A percentile compares a stretch with the other conserved stretches of the same genome.
phyloP scores from a whole-genome alignment of 2,329 filamentous ascomycete genomes.

The Trichoderma aggressivum region DNA sequence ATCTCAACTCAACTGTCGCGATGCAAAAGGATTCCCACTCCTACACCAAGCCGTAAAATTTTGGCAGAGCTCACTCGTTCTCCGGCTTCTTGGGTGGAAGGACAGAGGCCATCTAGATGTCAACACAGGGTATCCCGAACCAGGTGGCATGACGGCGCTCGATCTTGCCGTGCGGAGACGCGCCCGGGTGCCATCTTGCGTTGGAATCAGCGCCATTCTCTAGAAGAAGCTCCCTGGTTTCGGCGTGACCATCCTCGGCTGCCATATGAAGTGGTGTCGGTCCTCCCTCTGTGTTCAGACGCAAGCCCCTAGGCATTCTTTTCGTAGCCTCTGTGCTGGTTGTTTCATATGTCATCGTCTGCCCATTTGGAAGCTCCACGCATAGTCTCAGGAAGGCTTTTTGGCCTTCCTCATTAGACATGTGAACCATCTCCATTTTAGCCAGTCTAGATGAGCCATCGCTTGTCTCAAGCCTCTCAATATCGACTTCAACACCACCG shows the following conservation, averaged over 20 bases:
- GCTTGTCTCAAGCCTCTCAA: background rate
- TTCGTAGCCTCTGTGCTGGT: background rate
- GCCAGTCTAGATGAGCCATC: background rate
- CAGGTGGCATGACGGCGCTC: too few species aligned
- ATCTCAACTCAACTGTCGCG: too few species aligned
- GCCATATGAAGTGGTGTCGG: background rate
- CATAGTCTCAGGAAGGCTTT: background rate
- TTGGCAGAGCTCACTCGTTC: too few species aligned
- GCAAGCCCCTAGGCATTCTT: background rate
- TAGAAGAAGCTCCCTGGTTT: background rate
- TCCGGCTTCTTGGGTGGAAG: too few species aligned
- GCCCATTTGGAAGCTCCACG: background rate
- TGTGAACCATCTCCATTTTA: background rate
- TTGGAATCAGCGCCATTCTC: background rate
- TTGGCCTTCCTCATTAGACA: background rate
- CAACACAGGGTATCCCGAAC: too few species aligned
- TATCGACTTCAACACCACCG: background rate
- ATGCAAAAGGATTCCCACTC: too few species aligned
- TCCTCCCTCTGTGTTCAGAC: background rate
- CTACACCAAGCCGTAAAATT: too few species aligned
- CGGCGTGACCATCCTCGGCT: background rate
- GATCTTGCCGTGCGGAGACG: too few species aligned
- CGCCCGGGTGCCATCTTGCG: too few species aligned
- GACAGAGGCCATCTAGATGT: too few species aligned
- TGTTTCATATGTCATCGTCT: background rate